Evolutionary conservation across 768 basidiomycete species (phyloP), one percentile per base, ranked within the genome.

Genomic region (Cystofilobasidium bisporidii): DNA sequence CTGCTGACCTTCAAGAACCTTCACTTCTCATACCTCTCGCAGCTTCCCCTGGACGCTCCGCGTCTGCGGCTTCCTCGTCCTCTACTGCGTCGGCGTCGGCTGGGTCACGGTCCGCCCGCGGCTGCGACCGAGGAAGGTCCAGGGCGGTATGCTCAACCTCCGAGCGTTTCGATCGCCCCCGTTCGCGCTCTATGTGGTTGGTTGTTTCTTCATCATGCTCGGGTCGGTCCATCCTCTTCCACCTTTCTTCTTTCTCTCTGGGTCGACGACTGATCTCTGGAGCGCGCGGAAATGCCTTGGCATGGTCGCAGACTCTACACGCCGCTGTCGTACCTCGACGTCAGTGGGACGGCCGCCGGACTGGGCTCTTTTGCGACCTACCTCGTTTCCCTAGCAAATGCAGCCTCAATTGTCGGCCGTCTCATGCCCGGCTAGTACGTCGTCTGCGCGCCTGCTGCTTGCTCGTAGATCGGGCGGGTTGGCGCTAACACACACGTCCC

Each of bases 31-130:
- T 47, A 24, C 22, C 26, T 30, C 3, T 6, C n/a, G 2, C 58
- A 65, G 69, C 20, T 65, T 48, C 60, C 22, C 40, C n/a, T 70
- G 70, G 70, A 66, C 70, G 1, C 38, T 67, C 18, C 67, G 70
- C 40, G 55, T 65, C 10, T 65, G 50, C 24, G 70, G 63, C 8
- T 68, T 71, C 63, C 65, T 65, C 64, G 12, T 69, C n/a, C 24
- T 56, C 20, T 65, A 62, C 48, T 60, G 36, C n/a, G 60, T 64
- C 20, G 17, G 30, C 18, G 62, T 71, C 45, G 70, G 63, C 22
- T 69, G 59, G 38, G 55, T 56, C 26, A 63, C 63, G 0, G 53
- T 71, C 5, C 64, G 63, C 30, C 62, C 67, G 24, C 63, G 70
- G 9, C 67, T 71, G 4, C 58, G 59, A 20, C 70, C 70, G 17